Percentiles rank a stretch among this genome's conserved stretches.
Conservation (phyloP, 2,329 filamentous ascomycete genomes). For the Microcyclospora tardicrescens region DNA sequence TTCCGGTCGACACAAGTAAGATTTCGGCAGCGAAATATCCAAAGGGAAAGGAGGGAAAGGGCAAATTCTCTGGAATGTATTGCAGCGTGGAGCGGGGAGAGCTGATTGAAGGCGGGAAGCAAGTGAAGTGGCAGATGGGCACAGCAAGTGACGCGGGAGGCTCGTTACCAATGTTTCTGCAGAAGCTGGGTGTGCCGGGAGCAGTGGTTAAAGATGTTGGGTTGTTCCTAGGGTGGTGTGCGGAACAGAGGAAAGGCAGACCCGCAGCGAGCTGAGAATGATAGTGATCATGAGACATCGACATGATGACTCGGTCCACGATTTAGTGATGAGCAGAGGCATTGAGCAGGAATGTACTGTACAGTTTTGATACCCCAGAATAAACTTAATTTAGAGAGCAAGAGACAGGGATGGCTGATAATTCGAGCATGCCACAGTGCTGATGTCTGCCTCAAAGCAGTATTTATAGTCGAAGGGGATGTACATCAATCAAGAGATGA, state of each 20-base stretch:
- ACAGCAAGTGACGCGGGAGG: constrained; percentile 61
- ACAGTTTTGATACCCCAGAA: no score
- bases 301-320: no score
- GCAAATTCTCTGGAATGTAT: constrained; percentile 46
- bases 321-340: no score
- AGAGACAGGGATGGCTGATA: no score
- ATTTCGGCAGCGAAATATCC: constrained; percentile 23
- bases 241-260: constrained; percentile 13
- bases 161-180: constrained; percentile 50
- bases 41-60: constrained; percentile 18
- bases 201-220: constrained; percentile 59
- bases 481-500: no score
- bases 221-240: constrained; percentile 50
- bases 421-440: no score
- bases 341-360: no score
- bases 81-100: constrained; percentile 51
- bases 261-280: not conserved
- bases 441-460: no score
- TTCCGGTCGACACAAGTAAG: constrained; percentile 24
- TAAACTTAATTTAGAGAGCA: no score
- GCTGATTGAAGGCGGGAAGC: constrained; percentile 25
- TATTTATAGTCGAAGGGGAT: no score
- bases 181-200: constrained; percentile 49
- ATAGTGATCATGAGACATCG: no score
- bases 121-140: constrained; percentile 64